Evolutionary conservation across 2,329 filamentous ascomycete species (phyloP), one percentile per base, ranked within the genome.

Genomic region (Tolypocladium sp.): DNA sequence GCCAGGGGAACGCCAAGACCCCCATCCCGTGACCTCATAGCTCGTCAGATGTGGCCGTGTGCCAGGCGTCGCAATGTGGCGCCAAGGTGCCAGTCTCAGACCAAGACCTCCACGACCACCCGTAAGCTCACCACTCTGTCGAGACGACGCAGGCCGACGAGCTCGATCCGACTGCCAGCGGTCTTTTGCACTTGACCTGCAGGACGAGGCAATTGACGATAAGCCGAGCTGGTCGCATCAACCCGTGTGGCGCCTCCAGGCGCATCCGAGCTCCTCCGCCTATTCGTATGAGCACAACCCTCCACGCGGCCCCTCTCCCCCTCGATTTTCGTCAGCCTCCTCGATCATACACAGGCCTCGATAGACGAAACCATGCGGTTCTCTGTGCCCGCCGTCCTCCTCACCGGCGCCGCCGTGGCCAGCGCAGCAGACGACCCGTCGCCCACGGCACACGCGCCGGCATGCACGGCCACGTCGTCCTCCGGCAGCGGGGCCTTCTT

Each of bases 401-500:
- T 75, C 33, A 64, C 77, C 54, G 66, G 76, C 42, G 71, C 70
- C 56, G 70, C 73, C 33, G 63, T 67, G 10, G 67, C 70, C 44
- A 60, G 67, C 60, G 67, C 74, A 44, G 71, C 74, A 27, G 66
- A 74, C 56, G 65, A 71, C 4, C 68, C 76, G 37, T 73, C 77
- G 6, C 70, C 75, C 1, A 80, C 79, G 1, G 69, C 76, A 1
- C 74, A 74, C 35, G 72, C 71, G 10, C 78, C 78, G 33, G 75
- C 78, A 38, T 86, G 83, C 66, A 85, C 82, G 9, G 82, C 82
- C 0, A 79, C 80, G 9, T 80, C 82, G 13, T 79, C 79, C 3
- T 78, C 76, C 44, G 81, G 80, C 63, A 79, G 74, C 60, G 82
- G 82, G 57, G 79, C 81, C 38, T 86, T 84, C 72, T 85, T 82